These are phyloP conservation scores for Phytopythium oedochilum DNA, from an alignment of 352 stramenopile genomes.

Conservation along the genomic window DNA sequence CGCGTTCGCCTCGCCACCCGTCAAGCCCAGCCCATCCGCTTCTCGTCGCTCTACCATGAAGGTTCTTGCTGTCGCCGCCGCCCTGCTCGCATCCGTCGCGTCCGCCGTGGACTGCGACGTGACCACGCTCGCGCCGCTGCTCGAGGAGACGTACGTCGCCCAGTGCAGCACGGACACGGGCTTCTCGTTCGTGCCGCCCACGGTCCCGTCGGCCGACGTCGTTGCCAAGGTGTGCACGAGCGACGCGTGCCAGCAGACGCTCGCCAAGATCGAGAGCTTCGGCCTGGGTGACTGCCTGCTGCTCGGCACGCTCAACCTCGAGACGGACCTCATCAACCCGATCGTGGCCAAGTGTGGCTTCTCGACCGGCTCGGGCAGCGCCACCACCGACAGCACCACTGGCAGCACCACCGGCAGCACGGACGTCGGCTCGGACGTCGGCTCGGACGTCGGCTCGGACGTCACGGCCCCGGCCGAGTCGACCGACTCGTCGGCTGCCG, in stretches of 20 bases:
- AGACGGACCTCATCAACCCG: slow-evolving; percentile 16
- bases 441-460: background rate
- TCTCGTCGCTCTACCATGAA: slow-evolving; percentile 8
- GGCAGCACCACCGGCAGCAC: background rate
- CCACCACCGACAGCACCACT: too few species aligned
- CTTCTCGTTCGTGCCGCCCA: slow-evolving; percentile 11
- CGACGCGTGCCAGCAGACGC: slow-evolving; percentile 13
- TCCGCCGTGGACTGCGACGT: slow-evolving; percentile 10
- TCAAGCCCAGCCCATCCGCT: too few species aligned
- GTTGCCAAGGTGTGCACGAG: slow-evolving; percentile 18
- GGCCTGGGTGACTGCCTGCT: slow-evolving; percentile 25
- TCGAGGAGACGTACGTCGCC: background rate
- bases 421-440: slow-evolving; percentile 1
- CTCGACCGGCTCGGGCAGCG: background rate
- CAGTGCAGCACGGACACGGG: slow-evolving; percentile 17
- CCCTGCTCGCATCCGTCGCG: background rate
- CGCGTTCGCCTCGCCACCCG: background rate
- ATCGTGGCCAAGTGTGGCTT: slow-evolving; percentile 5
- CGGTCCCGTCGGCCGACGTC: slow-evolving; percentile 3
- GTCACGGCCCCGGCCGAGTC: too few species aligned
- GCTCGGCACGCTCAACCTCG: slow-evolving; percentile 10
- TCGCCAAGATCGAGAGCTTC: slow-evolving; percentile 12
- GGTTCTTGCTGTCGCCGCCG: slow-evolving; percentile 6
- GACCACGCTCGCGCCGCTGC: slow-evolving; percentile 1
- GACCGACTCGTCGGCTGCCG: background rate